Conservation (phyloP, 2,329 filamentous ascomycete genomes). For the Fusarium sp. region DNA sequence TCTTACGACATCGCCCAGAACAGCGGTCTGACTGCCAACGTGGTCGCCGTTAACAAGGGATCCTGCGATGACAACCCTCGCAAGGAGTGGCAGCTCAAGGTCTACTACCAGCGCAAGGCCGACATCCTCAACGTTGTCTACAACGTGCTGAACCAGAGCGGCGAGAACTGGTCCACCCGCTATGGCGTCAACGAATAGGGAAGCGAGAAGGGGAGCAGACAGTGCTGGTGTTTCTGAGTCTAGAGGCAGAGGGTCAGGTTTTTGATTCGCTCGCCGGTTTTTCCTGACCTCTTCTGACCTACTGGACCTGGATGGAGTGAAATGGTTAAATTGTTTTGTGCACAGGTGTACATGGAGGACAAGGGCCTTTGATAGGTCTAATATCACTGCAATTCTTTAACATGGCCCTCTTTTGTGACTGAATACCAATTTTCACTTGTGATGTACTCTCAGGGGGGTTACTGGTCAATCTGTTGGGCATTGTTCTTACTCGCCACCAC, state of each 20-base stretch:
- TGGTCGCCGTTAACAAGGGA: not conserved
- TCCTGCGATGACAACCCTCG: no score
- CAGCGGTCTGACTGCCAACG: conserved; percentile 2
- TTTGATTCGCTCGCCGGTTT: not conserved
- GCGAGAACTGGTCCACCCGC: not conserved
- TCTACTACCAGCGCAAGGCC: not conserved
- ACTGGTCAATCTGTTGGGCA: conserved; percentile 43
- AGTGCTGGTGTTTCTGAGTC: not conserved
- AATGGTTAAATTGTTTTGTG: not conserved
- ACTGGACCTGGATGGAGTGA: not conserved
- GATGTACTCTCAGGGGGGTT: conserved; percentile 43
- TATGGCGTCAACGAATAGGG: not conserved
- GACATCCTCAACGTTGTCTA: not conserved
- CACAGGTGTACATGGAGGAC: not conserved
- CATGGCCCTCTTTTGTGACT: no score
- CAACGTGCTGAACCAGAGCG: not conserved
- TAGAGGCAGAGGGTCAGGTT: not conserved
- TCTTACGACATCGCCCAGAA: not conserved
- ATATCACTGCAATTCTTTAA: not conserved
- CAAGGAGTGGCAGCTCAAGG: not conserved
- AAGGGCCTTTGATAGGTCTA: not conserved
- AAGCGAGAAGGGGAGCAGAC: not conserved
- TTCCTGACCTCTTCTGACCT: not conserved
- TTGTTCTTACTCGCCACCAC: conserved; percentile 36
- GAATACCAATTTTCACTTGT: no score